These are phyloP conservation scores for Malassezia slooffiae DNA, from an alignment of 1,284 basidiomycete species.

Conservation along the genomic window DNA sequence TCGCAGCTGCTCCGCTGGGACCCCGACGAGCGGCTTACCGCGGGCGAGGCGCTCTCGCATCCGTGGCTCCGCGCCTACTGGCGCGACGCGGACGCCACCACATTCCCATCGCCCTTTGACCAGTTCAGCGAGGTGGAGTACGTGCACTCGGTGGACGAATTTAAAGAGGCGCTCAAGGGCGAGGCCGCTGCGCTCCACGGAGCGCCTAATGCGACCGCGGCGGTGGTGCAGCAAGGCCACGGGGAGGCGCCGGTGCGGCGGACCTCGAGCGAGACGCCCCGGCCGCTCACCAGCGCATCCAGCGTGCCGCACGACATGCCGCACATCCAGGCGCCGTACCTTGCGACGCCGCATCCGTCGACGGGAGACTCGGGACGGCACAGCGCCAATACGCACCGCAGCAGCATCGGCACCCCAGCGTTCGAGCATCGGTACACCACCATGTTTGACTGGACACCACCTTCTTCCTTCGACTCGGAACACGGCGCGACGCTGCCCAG, in stretches of 20 bases:
- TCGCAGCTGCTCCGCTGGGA: slow-evolving; percentile 39
- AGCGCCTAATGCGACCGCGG: too few relatives aligned
- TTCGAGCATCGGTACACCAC: too few relatives aligned
- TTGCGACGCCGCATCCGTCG: background rate
- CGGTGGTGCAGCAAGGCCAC: too few relatives aligned
- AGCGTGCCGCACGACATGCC: too few relatives aligned
- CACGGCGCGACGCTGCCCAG: too few relatives aligned
- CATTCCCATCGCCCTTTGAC: slow-evolving; percentile 25
- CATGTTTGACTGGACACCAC: slow-evolving; percentile 3
- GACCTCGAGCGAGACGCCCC: too few relatives aligned
- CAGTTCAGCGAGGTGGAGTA: slow-evolving; percentile 41
- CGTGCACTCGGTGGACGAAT: slow-evolving; percentile 32
- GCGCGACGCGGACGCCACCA: slow-evolving; percentile 28
- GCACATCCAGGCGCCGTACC: too few relatives aligned
- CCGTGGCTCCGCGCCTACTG: slow-evolving; percentile 41
- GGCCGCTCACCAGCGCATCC: too few relatives aligned
- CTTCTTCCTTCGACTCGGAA: background rate
- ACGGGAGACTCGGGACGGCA: background rate
- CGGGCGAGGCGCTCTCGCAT: slow-evolving; percentile 36
- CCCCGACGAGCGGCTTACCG: slow-evolving; percentile 37
- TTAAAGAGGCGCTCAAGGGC: slow-evolving; percentile 32
- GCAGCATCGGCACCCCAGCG: background rate
- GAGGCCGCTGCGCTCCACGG: slow-evolving; percentile 12
- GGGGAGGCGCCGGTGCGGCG: too few relatives aligned
- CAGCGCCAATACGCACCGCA: background rate